Evolutionary conservation across 2,329 filamentous ascomycete species (phyloP), one percentile per base, ranked within the genome.

Genomic region (Amylocarpus encephaloides): DNA sequence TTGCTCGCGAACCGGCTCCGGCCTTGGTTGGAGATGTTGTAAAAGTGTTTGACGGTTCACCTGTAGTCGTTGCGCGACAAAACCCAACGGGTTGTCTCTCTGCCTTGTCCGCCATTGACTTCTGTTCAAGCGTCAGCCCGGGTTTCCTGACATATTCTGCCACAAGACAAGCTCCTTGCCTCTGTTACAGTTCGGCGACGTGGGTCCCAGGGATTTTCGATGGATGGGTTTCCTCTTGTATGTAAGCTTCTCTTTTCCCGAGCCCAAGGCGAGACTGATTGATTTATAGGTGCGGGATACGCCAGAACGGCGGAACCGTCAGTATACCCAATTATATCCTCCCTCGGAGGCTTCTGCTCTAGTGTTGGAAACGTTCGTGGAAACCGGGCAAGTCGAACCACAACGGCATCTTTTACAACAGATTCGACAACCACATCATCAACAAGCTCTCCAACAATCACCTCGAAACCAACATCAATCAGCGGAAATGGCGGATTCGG

Each of bases 141-240:
- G 57, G 55, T 11, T 59, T 50, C 19, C 18, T 46, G 2, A 38
- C 35, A 22, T 29, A 52, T 18, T 30, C 44, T 3, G 22, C 38
- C 2, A 30, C 48, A 32, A 29, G 16, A 29, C 53, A 56, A 47
- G 58, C 56, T 33, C 49, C 54, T 11, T 60, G 58, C 38, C 18
- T 59, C 3, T 60, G 58, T 36, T 60, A 60, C 36, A 56, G 51
- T 40, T 50, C 45, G 29, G 50, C 49, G 5, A 18, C 29, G 1
- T 60, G 52, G 52, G 18, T 22, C 3, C 55, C 57, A 10, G 43
- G 49, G 12, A 19, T 34, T 19, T 59, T 59, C 40, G 57, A 59
- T 29, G 50, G 40, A n/a, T 40, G 43, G 3, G 39, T 57, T 9
- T 48, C 33, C 9, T 51, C 53, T 6, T 59, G 57, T 42, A 55